Base-by-base conservation (phyloP, 164 flowering plant genomes). In the Berberis thunbergii region DNA sequence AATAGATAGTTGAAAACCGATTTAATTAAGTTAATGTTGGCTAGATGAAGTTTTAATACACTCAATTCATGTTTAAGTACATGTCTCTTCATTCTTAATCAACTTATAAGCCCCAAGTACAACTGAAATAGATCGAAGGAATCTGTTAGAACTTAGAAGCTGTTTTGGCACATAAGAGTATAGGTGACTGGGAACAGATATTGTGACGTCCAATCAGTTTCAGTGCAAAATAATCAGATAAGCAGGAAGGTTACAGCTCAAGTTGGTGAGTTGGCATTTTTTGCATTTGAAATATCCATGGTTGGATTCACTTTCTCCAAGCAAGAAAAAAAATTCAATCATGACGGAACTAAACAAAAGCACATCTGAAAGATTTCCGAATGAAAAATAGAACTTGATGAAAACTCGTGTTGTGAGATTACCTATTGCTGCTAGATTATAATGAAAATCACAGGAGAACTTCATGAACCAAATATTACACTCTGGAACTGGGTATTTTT, bases 381-480 rank as follows among this genome's bases (percentile, higher is more conserved):
- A 26, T 26, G 26, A 26, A 26, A 26, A 26, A 26, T 0, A 26
- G 26, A 26, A 26, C 26, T 26, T 26, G 26, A 26, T 26, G 26
- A 26, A 26, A 26, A 26, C 26, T 26, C 49, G 49, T 7, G 12
- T 45, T 42, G 3, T 4, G 8, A n/a, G 42, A 46, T 62, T 79
- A 93, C 98, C 98, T 77, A 89, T 81, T 52, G 98, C 97, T 53
- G 76, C 84, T 58, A 91, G 72, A 73, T 84, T 85, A 72, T 75
- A 94, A 67, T 87, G 91, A 68, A 91, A 90, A 76, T 94, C 98
- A 65, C 89, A 94, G 4, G 98, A 94, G 78, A 94, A 91, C 67
- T 94, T 94, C 75, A 94, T 94, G 77, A 94, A 94, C 98, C 98
- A 94, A 49, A 94, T 94, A 69, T 94, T 97, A 78, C 97, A 94